Percentiles rank a stretch among this genome's conserved stretches.
These are phyloP conservation scores for Musa beccarii DNA, from an alignment of 176 grass and related monocot genomes.

Conservation along the genomic window DNA sequence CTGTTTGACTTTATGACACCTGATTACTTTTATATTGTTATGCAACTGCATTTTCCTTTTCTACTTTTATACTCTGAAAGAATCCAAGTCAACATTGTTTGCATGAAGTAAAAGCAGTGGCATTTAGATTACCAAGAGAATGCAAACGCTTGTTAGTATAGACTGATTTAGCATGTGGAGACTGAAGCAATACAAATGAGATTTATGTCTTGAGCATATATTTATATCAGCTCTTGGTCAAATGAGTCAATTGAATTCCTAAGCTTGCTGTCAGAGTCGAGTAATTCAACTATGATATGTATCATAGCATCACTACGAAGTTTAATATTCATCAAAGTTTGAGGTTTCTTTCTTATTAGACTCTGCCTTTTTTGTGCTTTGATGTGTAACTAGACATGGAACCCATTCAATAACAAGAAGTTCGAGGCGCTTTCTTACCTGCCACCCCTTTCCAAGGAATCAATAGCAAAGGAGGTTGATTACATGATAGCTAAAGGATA, in stretches of 20 bases:
- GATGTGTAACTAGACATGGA: slow-evolving; percentile 39
- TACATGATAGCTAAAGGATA: slow-evolving; percentile 59
- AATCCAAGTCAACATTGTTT: too few relatives aligned
- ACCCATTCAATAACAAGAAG: slow-evolving; percentile 59
- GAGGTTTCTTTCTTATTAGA: neutral
- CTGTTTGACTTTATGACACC: too few relatives aligned
- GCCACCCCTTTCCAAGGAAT: slow-evolving; percentile 45
- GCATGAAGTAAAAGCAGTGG: too few relatives aligned
- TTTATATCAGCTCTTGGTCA: neutral
- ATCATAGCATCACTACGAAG: neutral
- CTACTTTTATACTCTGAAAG: too few relatives aligned
- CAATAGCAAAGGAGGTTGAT: slow-evolving; percentile 45
- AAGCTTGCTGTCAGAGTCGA: neutral
- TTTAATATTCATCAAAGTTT: neutral
- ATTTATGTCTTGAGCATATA: neutral
- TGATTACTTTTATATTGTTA: too few relatives aligned
- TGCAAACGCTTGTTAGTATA: too few relatives aligned
- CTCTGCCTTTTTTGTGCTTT: neutral
- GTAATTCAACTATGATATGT: neutral
- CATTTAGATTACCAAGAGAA: too few relatives aligned
- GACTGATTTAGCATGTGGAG: too few relatives aligned
- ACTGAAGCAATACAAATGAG: neutral
- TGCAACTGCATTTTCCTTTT: too few relatives aligned
- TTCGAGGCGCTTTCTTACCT: slow-evolving; percentile 51
- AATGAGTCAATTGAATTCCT: neutral